phyloP scores from a whole-genome alignment of 1,284 basidiomycete genomes.

The Apiotrichum mycotoxinovorans region DNA sequence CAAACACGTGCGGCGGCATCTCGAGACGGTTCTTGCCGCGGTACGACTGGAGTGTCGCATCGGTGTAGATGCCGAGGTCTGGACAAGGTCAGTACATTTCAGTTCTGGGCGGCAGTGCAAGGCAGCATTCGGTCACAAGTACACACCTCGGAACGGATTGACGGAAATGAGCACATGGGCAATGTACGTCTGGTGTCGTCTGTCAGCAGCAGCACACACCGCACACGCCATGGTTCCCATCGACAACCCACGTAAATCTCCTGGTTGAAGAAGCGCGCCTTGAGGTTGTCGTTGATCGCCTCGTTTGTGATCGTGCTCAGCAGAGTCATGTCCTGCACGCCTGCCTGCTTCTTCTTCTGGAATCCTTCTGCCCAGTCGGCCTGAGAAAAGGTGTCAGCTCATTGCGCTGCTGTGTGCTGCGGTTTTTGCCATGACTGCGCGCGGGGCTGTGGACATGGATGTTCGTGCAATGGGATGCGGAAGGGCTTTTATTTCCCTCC shows the following conservation, averaged over 20 bases:
- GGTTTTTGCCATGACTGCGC: background rate
- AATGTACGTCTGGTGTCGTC: conserved; percentile 74
- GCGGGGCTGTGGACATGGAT: background rate
- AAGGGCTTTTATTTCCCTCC: no score
- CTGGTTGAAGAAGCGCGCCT: conserved; percentile 89
- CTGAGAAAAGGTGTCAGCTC: conserved; percentile 51
- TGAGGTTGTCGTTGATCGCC: conserved; percentile 94
- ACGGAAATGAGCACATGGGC: conserved; percentile 96
- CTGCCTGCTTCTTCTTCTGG: conserved; percentile 97
- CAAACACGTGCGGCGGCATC: conserved; percentile 95
- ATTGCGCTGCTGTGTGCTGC: background rate
- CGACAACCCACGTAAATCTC: conserved; percentile 74
- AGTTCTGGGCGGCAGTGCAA: background rate
- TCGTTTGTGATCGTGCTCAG: conserved; percentile 97
- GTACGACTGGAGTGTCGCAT: conserved; percentile 79
- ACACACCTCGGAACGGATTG: conserved; percentile 88
- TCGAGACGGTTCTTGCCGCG: conserved; percentile 97
- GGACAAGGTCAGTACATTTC: background rate
- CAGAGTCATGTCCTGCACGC: conserved; percentile 98
- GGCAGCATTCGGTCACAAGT: background rate
- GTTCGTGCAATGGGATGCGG: no score
- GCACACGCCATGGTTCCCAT: no score
- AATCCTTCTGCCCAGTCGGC: conserved; percentile 98
- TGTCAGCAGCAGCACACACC: background rate
- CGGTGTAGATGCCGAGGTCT: conserved; percentile 97